A percentile compares a stretch with the other conserved stretches of the same genome.
Evolutionary conservation across 805 yeast species (phyloP).

Genomic region (Clavispora carvajalis): DNA sequence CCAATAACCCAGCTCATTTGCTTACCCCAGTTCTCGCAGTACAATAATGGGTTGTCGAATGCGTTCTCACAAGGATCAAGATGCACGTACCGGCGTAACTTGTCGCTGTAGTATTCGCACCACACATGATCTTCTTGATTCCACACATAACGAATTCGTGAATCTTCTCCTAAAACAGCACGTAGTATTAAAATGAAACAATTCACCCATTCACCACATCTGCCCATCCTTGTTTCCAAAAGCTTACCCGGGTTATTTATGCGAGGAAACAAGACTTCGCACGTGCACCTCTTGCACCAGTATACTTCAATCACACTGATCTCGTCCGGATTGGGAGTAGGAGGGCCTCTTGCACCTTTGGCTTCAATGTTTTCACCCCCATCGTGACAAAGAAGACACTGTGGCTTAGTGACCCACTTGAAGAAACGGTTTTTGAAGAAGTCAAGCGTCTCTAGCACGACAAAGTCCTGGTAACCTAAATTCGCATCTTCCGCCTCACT

Average conservation of each 20-base stretch:
- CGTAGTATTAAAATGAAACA: constrained; percentile 67
- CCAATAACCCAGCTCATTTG: constrained; percentile 86
- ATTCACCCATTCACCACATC: constrained; percentile 97
- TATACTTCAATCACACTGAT: constrained; percentile 64
- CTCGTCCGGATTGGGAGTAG: constrained; percentile 24
- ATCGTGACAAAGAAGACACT: constrained; percentile 49
- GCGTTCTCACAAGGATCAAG: constrained; percentile 85
- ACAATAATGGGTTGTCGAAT: constrained; percentile 74
- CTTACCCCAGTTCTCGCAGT: constrained; percentile 87
- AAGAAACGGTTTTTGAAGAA: constrained; percentile 74
- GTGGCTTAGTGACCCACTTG: constrained; percentile 73
- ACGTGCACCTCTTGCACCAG: constrained; percentile 49
- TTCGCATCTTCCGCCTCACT: constrained; percentile 13
- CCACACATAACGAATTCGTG: constrained; percentile 62
- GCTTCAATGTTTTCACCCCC: constrained; percentile 32
- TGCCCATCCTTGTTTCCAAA: constrained; percentile 58
- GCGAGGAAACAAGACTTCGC: constrained; percentile 60
- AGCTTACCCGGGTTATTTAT: constrained; percentile 64
- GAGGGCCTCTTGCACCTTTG: constrained; percentile 39
- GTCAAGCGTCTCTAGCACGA: constrained; percentile 28
- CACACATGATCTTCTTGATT: constrained; percentile 93
- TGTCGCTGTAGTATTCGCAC: constrained; percentile 78
- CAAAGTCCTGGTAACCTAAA: constrained; percentile 29
- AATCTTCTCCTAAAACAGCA: constrained; percentile 47
- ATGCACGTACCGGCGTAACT: constrained; percentile 73